Percentiles rank a stretch among this genome's conserved stretches.
Conservation (phyloP, 805 yeast genomes). For the Cyberlindnera amylophila region DNA sequence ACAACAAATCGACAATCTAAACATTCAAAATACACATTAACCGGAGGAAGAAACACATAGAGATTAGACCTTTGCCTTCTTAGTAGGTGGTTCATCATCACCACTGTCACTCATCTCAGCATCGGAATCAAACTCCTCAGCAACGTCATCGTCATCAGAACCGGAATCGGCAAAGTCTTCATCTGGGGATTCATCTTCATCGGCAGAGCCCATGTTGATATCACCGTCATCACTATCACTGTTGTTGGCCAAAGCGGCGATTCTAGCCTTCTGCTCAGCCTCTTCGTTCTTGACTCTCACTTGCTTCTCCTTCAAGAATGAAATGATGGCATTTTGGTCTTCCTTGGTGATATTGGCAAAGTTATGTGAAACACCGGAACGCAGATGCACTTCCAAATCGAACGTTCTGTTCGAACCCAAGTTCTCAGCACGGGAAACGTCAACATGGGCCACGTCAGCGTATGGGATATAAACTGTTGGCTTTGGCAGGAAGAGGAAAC, state of each 20-base stretch:
- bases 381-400: conserved; percentile 77
- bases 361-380: conserved; percentile 65
- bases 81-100: conserved; percentile 34
- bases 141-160: conserved; percentile 48
- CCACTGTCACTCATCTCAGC: conserved; percentile 19
- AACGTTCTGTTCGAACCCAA: conserved; percentile 80
- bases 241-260: conserved; percentile 64
- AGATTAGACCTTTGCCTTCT: conserved; percentile 30
- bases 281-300: conserved; percentile 84
- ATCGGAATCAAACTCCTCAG: conserved; percentile 29
- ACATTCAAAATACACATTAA: no score
- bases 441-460: conserved; percentile 70
- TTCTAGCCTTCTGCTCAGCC: conserved; percentile 76
- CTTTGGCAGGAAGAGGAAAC: conserved; percentile 86
- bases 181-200: conserved; percentile 76
- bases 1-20: neutral
- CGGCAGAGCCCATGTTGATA: conserved; percentile 69
- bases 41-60: no score
- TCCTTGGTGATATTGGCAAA: conserved; percentile 89
- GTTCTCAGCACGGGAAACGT: conserved; percentile 81
- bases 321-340: conserved; percentile 79
- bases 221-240: conserved; percentile 40
- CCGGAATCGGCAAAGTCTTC: conserved; percentile 67
- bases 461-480: conserved; percentile 91
- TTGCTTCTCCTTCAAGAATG: conserved; percentile 71